Conservation (phyloP, 2,329 filamentous ascomycete species). For the Purpureocillium lavendulum region DNA sequence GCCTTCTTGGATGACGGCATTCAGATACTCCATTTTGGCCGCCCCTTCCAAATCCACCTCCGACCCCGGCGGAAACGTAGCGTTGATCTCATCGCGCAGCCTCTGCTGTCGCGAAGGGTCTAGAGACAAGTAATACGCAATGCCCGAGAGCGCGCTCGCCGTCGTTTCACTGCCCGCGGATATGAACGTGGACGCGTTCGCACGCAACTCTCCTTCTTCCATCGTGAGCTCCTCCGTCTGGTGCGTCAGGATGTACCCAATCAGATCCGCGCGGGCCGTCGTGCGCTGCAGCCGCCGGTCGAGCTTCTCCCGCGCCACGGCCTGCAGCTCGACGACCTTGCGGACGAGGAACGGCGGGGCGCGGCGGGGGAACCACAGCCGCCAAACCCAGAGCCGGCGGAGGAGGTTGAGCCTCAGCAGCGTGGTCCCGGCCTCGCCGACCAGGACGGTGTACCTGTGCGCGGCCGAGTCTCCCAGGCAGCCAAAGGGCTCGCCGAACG, state of each 20-base stretch:
- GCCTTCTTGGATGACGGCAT: constrained; percentile 30
- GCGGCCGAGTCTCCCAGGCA: constrained; percentile 12
- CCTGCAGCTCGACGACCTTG: no score
- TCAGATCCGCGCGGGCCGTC: neutral
- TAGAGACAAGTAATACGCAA: constrained; percentile 14
- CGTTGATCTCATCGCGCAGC: constrained; percentile 21
- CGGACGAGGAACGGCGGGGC: no score
- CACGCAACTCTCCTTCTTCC: constrained; percentile 4
- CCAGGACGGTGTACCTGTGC: constrained; percentile 14
- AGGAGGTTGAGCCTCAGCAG: neutral
- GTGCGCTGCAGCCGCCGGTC: neutral
- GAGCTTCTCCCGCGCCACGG: neutral
- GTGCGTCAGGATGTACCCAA: constrained; percentile 2
- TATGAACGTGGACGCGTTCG: constrained; percentile 10
- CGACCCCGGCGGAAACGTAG: constrained; percentile 2
- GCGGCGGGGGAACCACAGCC: no score
- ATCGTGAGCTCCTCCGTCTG: constrained; percentile 6
- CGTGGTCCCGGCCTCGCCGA: constrained; percentile 6
- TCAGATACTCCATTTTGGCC: constrained; percentile 13
- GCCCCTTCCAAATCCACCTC: constrained; percentile 7
- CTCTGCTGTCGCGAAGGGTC: constrained; percentile 19
- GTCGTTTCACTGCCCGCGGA: constrained; percentile 21
- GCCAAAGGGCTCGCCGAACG: constrained; percentile 19
- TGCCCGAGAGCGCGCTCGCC: constrained; percentile 15
- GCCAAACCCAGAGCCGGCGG: neutral